phyloP scores from a whole-genome alignment of 2,329 filamentous ascomycete genomes.

The Metarhizium guizhouense region DNA sequence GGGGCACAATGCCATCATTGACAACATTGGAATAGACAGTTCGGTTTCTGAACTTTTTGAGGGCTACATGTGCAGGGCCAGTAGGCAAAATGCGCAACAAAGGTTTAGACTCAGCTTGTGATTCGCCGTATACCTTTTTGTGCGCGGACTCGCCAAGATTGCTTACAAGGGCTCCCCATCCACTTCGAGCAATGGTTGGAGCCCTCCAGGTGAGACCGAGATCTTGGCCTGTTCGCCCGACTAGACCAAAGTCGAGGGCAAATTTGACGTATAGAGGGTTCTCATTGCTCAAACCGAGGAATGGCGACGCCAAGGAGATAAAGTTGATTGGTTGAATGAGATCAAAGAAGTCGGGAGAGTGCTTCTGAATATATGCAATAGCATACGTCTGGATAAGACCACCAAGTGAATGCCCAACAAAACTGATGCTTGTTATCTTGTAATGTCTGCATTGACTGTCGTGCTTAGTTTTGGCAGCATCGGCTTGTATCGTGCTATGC shows the following conservation, averaged over 20 bases:
- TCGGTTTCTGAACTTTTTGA: slow-evolving; percentile 81
- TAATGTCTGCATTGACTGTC: slow-evolving; percentile 49
- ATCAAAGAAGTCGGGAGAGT: slow-evolving; percentile 85
- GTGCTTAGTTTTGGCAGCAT: slow-evolving; percentile 45
- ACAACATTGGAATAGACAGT: slow-evolving; percentile 96
- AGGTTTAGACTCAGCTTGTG: slow-evolving; percentile 77
- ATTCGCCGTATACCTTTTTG: slow-evolving; percentile 47
- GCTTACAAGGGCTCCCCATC: slow-evolving; percentile 81
- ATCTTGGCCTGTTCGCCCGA: slow-evolving; percentile 93
- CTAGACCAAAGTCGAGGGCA: slow-evolving; percentile 88
- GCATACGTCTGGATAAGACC: slow-evolving; percentile 89
- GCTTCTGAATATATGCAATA: slow-evolving; percentile 92
- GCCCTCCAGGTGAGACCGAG: slow-evolving; percentile 90
- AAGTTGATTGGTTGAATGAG: slow-evolving; percentile 85
- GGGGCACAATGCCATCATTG: slow-evolving; percentile 91
- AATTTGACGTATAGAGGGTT: slow-evolving; percentile 97
- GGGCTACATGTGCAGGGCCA: slow-evolving; percentile 77
- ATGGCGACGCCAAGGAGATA: slow-evolving; percentile 76
- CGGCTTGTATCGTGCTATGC: slow-evolving; percentile 50
- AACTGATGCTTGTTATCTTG: slow-evolving; percentile 88
- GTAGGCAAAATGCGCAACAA: slow-evolving; percentile 82
- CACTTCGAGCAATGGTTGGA: slow-evolving; percentile 73
- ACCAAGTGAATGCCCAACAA: slow-evolving; percentile 85
- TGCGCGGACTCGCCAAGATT: slow-evolving; percentile 64
- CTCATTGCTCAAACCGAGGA: slow-evolving; percentile 89